Evolutionary conservation across 2,329 filamentous ascomycete genomes (phyloP).

Genomic region (Triangularia verruculosa): DNA sequence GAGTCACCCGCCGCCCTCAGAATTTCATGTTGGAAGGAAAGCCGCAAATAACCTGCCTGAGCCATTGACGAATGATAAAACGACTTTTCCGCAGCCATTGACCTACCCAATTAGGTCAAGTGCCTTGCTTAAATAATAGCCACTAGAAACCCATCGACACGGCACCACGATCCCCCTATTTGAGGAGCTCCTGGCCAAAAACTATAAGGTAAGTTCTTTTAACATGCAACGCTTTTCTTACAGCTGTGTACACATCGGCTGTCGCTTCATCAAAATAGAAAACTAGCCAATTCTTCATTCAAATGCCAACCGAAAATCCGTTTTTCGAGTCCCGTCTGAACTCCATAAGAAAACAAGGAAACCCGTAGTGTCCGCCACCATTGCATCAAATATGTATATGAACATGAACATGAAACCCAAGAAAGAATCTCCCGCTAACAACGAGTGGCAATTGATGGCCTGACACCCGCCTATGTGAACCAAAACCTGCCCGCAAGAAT

Average conservation of each 20-base stretch:
- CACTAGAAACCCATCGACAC: not conserved
- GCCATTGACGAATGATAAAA: not conserved
- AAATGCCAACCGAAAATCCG: not conserved
- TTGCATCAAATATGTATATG: not conserved
- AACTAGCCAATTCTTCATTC: not conserved
- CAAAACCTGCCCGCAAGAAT: not conserved
- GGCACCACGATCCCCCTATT: not conserved
- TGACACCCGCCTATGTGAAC: not conserved
- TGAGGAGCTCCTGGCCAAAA: not conserved
- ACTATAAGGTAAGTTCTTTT: not conserved
- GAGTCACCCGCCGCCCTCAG: slow-evolving; percentile 10
- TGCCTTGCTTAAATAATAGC: not conserved
- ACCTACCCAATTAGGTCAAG: not conserved
- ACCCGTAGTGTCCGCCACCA: not conserved
- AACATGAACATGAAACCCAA: not conserved
- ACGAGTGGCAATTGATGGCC: not conserved
- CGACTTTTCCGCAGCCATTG: not conserved
- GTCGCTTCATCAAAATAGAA: not conserved
- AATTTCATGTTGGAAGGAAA: slow-evolving; percentile 2
- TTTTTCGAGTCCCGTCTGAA: not conserved
- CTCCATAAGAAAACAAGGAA: not conserved
- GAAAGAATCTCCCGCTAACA: not conserved
- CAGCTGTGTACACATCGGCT: not conserved
- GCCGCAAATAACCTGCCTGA: not conserved
- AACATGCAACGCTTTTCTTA: not conserved